These are phyloP conservation scores for Voacanga thouarsii DNA, from an alignment of 257 asterid species.

Conservation along the genomic window DNA sequence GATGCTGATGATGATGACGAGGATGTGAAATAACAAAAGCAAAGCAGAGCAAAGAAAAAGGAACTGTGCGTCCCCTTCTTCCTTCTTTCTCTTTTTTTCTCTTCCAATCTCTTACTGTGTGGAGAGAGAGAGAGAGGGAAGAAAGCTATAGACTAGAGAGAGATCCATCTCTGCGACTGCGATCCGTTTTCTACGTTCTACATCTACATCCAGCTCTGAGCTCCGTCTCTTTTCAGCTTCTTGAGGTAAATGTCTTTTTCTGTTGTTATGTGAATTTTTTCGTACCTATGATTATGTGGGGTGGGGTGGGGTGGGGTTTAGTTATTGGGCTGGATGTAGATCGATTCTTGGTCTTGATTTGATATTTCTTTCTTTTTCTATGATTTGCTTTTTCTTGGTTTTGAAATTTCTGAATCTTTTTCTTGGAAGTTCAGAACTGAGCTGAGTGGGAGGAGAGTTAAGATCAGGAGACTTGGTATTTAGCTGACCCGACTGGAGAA, in stretches of 20 bases:
- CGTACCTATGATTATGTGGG: neutral
- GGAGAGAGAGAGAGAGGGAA: constrained; percentile 1
- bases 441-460: constrained; percentile 12
- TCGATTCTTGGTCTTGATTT: constrained; percentile 2
- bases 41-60: neutral
- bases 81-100: neutral
- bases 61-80: neutral
- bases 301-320: neutral
- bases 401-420: neutral
- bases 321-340: constrained; percentile 6
- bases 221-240: constrained; percentile 10
- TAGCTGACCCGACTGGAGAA: neutral
- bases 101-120: neutral
- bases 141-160: neutral
- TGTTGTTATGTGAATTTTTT: neutral
- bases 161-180: neutral
- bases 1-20: neutral
- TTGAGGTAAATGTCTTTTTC: constrained; percentile 19
- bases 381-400: neutral
- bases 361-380: neutral
- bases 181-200: constrained; percentile 6
- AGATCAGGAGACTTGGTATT: constrained; percentile 15
- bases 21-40: neutral
- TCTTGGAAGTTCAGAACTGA: constrained; percentile 20
- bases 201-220: constrained; percentile 8